Percentiles rank a stretch among this genome's conserved stretches.
phyloP scores from a whole-genome alignment of 768 basidiomycete genomes.

The Russula sp. region DNA sequence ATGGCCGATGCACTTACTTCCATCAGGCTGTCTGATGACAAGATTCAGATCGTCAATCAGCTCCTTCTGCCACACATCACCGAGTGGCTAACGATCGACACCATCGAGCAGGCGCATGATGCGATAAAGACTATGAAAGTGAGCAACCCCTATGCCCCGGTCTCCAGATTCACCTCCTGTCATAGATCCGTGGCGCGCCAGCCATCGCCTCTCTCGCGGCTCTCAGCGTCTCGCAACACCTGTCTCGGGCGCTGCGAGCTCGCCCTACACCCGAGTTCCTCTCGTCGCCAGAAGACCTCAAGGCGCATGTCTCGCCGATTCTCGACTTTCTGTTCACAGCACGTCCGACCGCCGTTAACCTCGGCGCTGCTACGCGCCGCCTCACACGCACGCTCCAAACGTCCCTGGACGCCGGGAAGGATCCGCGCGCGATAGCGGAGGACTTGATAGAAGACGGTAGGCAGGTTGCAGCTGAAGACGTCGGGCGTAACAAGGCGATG shows the following conservation, averaged over 20 bases:
- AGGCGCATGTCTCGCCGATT: conserved; percentile 48
- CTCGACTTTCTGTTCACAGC: conserved; percentile 76
- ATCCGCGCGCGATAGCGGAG: conserved; percentile 40
- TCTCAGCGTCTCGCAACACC: conserved; percentile 62
- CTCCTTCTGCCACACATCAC: conserved; percentile 73
- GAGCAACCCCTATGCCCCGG: conserved; percentile 3
- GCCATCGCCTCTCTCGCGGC: conserved; percentile 92
- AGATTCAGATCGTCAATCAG: conserved; percentile 87
- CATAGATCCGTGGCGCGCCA: conserved; percentile 82
- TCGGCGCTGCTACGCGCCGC: conserved; percentile 77
- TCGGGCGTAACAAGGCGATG: conserved; percentile 82
- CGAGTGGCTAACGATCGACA: conserved; percentile 58
- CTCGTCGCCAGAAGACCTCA: conserved; percentile 45
- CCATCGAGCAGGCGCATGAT: conserved; percentile 79
- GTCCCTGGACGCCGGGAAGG: conserved; percentile 35
- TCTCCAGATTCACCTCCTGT: neutral
- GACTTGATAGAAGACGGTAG: conserved; percentile 66
- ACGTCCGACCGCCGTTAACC: conserved; percentile 95
- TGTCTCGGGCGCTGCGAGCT: conserved; percentile 47
- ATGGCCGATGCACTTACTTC: conserved; percentile 32
- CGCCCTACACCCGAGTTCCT: conserved; percentile 50
- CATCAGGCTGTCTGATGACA: conserved; percentile 40
- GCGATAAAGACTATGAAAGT: conserved; percentile 98
- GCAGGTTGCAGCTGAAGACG: conserved; percentile 79
- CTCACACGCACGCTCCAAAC: conserved; percentile 47